These are phyloP conservation scores for Zymoseptoria ardabiliae DNA, from an alignment of 2,329 filamentous ascomycete genomes.

Conservation along the genomic window DNA sequence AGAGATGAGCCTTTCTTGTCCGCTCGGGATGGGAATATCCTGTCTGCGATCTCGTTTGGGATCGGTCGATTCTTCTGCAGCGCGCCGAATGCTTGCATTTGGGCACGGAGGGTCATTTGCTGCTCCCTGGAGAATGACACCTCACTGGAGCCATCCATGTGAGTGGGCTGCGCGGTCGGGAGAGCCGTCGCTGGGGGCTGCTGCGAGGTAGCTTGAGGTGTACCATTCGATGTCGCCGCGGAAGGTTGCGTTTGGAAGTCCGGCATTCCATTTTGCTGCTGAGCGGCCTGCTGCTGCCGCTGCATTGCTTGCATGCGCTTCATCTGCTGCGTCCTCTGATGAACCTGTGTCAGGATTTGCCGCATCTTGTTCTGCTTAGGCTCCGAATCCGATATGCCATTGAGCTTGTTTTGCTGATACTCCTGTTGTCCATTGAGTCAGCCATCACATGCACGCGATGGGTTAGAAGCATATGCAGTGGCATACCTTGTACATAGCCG, in stretches of 20 bases:
- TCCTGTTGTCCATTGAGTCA: conserved; percentile 48
- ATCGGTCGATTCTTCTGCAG: conserved; percentile 81
- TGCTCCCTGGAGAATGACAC: conserved; percentile 62
- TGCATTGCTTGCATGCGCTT: conserved; percentile 44
- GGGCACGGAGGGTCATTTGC: conserved; percentile 67
- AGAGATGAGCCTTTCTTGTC: conserved; percentile 42
- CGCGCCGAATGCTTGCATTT: conserved; percentile 87
- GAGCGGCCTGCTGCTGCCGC: conserved; percentile 33
- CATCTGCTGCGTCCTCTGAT: conserved; percentile 36
- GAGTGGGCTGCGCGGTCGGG: conserved; percentile 14
- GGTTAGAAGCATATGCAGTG: background rate
- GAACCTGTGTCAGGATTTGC: conserved; percentile 65
- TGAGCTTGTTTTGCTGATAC: conserved; percentile 80
- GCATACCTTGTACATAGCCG: conserved; percentile 63
- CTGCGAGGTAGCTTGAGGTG: conserved; percentile 7
- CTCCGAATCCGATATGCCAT: conserved; percentile 71
- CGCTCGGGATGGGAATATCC: conserved; percentile 68
- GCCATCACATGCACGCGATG: background rate
- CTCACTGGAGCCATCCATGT: conserved; percentile 16
- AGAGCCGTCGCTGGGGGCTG: conserved; percentile 13
- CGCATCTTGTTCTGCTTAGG: conserved; percentile 82
- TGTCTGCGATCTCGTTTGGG: conserved; percentile 69
- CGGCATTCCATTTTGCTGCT: conserved; percentile 43
- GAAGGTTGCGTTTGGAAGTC: conserved; percentile 15
- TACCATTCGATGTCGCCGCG: conserved; percentile 14